Evolutionary conservation across 2,329 filamentous ascomycete species (phyloP), one percentile per base, ranked within the genome.

Genomic region (Exophiala phaeomuriformis): DNA sequence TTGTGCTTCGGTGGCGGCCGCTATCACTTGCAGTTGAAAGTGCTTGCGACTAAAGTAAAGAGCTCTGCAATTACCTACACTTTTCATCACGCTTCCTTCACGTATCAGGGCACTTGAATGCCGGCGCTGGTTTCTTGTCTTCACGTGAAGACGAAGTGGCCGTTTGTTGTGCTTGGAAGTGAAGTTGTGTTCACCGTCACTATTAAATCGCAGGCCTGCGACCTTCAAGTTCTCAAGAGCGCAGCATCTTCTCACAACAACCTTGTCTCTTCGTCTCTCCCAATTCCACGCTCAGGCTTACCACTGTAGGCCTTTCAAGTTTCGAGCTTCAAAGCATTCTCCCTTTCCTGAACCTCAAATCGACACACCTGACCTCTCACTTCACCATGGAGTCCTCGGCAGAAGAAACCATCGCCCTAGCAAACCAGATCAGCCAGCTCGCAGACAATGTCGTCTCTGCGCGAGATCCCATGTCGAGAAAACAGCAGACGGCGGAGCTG

Each of bases 361-460:
- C 30, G 42, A 45, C 6, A 28, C 4, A 2, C 28, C 29, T 3
- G 5, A 5, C n/a, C 10, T 31, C 10, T 6, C 37, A 30, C 36
- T 7, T 27, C 27, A 31, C 8, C 32, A 51, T 51, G 49, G 52
- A 49, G 32, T 29, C 47, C n/a, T 45, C 47, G 2, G 29, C 41
- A n/a, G 47, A 55, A 29, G 41, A 55, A 41, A 47, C 51, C 12
- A 36, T 10, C 10, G 52, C 47, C 31, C 32, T 55, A 2, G 47
- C 52, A 47, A 48, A 43, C 29, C 35, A 50, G 48, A 29, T 55
- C 5, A 29, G 12, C 7, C 29, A 46, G 29, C 29, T 47, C 4
- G 52, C 47, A 19, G 42, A 47, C 39, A 42, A 30, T 37, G 29
- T 46, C 29, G 42, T 19, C 9, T 41, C 48, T 5, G 28, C 41